These are phyloP conservation scores for Reutealis trisperma DNA, from an alignment of 345 rosid species.

Conservation along the genomic window DNA sequence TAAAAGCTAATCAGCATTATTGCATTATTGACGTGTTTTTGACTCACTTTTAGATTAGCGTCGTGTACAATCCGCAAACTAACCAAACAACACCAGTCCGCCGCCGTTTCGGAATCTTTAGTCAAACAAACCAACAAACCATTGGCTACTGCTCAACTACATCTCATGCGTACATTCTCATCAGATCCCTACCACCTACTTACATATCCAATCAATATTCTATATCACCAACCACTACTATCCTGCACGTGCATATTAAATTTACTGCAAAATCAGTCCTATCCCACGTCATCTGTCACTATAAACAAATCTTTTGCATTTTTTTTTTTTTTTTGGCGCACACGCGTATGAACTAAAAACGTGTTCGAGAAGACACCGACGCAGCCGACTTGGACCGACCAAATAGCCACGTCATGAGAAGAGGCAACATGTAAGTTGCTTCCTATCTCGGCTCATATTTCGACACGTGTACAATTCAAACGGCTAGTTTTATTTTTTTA, in stretches of 20 bases:
- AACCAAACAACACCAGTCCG: background rate
- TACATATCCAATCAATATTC: background rate
- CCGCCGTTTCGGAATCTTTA: slow-evolving; percentile 16
- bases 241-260: background rate
- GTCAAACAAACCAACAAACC: slow-evolving; percentile 7
- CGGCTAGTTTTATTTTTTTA: slow-evolving; percentile 34
- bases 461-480: slow-evolving; percentile 22
- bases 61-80: background rate
- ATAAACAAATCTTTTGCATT: slow-evolving; percentile 1
- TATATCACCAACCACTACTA: background rate
- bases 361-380: slow-evolving; percentile 25
- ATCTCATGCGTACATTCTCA: background rate
- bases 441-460: slow-evolving; percentile 1
- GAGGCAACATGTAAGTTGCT: background rate
- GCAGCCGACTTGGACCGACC: slow-evolving; percentile 38
- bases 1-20: background rate
- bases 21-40: slow-evolving; percentile 12
- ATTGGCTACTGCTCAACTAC: slow-evolving; percentile 9
- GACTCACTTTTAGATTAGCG: slow-evolving; percentile 2
- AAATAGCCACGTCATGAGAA: slow-evolving; percentile 19
- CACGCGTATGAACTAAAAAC: background rate
- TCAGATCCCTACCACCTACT: background rate
- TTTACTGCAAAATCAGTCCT: too few species aligned
- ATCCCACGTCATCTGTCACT: background rate
- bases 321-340: too few species aligned